These are phyloP conservation scores for Coprinellus micaceus DNA, from an alignment of 768 basidiomycete species.

Conservation along the genomic window DNA sequence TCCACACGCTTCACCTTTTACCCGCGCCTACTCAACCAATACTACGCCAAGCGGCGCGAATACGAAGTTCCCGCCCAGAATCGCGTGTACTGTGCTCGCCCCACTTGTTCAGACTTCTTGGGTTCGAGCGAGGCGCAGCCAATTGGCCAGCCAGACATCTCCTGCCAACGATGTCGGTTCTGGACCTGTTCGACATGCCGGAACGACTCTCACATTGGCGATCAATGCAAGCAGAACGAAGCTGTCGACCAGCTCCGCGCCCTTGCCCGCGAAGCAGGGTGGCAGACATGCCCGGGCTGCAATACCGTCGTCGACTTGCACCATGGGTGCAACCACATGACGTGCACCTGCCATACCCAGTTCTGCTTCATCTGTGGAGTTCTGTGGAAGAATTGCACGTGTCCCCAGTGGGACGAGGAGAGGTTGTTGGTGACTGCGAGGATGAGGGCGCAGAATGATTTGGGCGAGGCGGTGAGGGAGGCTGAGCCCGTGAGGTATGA, in stretches of 20 bases:
- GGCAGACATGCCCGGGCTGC: constrained; percentile 67
- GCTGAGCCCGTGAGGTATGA: constrained; percentile 28
- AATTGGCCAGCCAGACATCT: background rate
- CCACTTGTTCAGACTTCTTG: constrained; percentile 17
- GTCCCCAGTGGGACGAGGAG: constrained; percentile 62
- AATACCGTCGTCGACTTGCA: constrained; percentile 51
- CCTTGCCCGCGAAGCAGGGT: constrained; percentile 42
- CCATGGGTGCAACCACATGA: constrained; percentile 64
- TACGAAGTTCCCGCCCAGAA: constrained; percentile 15
- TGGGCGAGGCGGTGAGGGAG: constrained; percentile 21
- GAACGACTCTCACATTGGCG: constrained; percentile 10
- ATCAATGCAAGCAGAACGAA: constrained; percentile 25
- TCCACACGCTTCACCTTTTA: constrained; percentile 4
- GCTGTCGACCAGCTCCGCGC: constrained; percentile 39
- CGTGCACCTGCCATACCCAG: constrained; percentile 51
- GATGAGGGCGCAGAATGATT: constrained; percentile 40
- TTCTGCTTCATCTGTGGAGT: constrained; percentile 67
- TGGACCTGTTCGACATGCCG: constrained; percentile 15
- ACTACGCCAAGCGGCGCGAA: constrained; percentile 14
- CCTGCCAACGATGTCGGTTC: constrained; percentile 9
- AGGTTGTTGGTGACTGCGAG: constrained; percentile 39
- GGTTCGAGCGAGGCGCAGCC: constrained; percentile 8
- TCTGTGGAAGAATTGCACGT: constrained; percentile 59
- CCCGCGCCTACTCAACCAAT: constrained; percentile 4
- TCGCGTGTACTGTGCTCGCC: constrained; percentile 16